Evolutionary conservation across 2,329 filamentous ascomycete species (phyloP), one percentile per base, ranked within the genome.

Genomic region (Trichoderma arundinaceum): DNA sequence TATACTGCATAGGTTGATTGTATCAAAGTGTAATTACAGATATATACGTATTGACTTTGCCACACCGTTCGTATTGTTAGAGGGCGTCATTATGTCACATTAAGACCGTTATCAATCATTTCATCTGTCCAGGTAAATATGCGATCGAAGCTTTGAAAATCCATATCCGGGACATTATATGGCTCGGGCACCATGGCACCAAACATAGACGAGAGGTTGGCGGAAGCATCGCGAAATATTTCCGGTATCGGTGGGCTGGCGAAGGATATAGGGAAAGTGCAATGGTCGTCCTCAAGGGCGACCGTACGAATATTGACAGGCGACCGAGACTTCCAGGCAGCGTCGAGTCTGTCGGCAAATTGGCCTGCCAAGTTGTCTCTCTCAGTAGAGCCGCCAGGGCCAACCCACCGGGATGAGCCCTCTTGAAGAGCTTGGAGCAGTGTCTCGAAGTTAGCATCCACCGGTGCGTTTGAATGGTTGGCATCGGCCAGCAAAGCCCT

Each of bases 101-200:
- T 17, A 33, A 52, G 48, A 5, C 48, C 28, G 7, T 52, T 52
- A 13, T 52, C 64, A 13, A 66, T 64, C 59, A 64, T 66, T 46
- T 66, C 65, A 28, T 66, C 65, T 22, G 65, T 66, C 65, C 65
- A 66, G 7, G 65, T 63, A 58, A 66, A 66, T 19, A 66, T 66
- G 33, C 65, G 59, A 51, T 66, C 65, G 39, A 66, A 66, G n/a
- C 49, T 53, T 28, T 64, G 59, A 22, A 64, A 41, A 12, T 48
- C 51, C 28, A 64, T 52, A 2, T 28, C 48, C 1, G 65, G 58
- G 43, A 51, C 56, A 17, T 41, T 66, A 9, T 63, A 66, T 13
- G 51, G 33, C 44, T 66, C 65, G 5, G 33, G 48, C 7, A 44
- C 35, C 15, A 22, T 41, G 33, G 63, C 32, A 52, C 56, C 65